phyloP scores from a whole-genome alignment of 164 flowering plant species.

The Umbilicus rupestris region DNA sequence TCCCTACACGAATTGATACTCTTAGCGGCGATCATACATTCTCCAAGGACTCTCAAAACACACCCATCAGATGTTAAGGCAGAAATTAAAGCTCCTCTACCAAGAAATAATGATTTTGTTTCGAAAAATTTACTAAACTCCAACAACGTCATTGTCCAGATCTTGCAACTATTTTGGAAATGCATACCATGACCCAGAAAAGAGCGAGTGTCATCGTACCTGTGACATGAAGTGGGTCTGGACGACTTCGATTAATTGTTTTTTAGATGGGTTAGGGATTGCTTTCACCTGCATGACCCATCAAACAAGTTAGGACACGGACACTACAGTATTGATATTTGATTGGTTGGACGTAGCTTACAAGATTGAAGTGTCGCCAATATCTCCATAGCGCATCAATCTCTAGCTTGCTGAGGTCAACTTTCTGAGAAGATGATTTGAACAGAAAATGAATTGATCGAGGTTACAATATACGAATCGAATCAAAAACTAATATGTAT shows the following conservation, averaged over 20 bases:
- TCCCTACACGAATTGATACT: neutral
- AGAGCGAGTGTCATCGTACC: constrained; percentile 33
- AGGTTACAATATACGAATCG: neutral
- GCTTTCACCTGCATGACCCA: constrained; percentile 44
- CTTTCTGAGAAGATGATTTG: constrained; percentile 35
- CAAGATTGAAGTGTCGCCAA: constrained; percentile 89
- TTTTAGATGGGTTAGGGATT: constrained; percentile 77
- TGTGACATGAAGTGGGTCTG: constrained; percentile 91
- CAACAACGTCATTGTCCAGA: neutral
- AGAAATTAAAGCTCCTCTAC: neutral
- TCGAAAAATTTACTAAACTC: neutral
- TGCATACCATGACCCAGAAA: neutral
- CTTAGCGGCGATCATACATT: neutral
- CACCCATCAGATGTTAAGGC: neutral
- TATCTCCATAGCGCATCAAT: constrained; percentile 86
- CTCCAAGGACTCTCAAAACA: neutral
- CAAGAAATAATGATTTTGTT: neutral
- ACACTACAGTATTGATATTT: neutral
- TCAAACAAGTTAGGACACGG: neutral
- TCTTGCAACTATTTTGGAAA: neutral
- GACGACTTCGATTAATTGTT: constrained; percentile 76
- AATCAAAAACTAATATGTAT: neutral
- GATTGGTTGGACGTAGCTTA: constrained; percentile 25
- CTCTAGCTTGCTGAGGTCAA: constrained; percentile 87
- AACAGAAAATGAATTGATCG: neutral